phyloP scores from a whole-genome alignment of 1,284 basidiomycete species.

The Cerioporus squamosus region DNA sequence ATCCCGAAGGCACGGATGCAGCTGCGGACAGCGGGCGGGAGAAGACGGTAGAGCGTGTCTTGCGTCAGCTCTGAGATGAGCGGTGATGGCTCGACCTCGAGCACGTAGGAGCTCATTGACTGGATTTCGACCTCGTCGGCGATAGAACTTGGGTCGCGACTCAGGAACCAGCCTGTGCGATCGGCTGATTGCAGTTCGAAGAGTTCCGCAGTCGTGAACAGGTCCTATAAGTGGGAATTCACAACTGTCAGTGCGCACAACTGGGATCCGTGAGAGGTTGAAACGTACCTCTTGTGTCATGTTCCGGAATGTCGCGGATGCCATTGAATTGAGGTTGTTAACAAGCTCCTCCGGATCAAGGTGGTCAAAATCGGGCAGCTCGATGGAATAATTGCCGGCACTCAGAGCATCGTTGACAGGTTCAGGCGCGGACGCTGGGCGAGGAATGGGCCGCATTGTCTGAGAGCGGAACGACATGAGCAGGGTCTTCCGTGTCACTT shows the following conservation, averaged over 20 bases:
- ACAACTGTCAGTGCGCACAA: constrained; percentile 3
- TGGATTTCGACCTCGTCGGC: constrained; percentile 75
- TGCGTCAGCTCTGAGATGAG: constrained; percentile 71
- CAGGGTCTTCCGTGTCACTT: constrained; percentile 47
- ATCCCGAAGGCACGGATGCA: constrained; percentile 76
- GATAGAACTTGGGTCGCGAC: constrained; percentile 52
- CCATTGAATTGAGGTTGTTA: constrained; percentile 75
- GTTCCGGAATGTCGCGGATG: constrained; percentile 70
- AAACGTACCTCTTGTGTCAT: constrained; percentile 68
- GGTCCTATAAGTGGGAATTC: constrained; percentile 49
- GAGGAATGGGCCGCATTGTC: constrained; percentile 60
- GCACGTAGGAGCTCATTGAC: constrained; percentile 71
- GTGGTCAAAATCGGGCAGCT: constrained; percentile 70
- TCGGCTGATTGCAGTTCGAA: constrained; percentile 81
- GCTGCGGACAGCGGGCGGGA: constrained; percentile 74
- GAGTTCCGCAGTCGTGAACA: constrained; percentile 74
- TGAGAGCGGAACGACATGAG: constrained; percentile 56
- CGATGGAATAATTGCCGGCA: constrained; percentile 50
- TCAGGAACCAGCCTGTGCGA: constrained; percentile 74
- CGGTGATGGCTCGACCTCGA: constrained; percentile 70
- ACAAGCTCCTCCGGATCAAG: constrained; percentile 70
- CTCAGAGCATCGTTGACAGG: constrained; percentile 30
- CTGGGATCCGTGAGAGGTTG: constrained; percentile 14
- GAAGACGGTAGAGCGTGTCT: constrained; percentile 69
- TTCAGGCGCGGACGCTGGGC: constrained; percentile 31